phyloP scores from a whole-genome alignment of 768 basidiomycete species.

The Kondoa malvinella region DNA sequence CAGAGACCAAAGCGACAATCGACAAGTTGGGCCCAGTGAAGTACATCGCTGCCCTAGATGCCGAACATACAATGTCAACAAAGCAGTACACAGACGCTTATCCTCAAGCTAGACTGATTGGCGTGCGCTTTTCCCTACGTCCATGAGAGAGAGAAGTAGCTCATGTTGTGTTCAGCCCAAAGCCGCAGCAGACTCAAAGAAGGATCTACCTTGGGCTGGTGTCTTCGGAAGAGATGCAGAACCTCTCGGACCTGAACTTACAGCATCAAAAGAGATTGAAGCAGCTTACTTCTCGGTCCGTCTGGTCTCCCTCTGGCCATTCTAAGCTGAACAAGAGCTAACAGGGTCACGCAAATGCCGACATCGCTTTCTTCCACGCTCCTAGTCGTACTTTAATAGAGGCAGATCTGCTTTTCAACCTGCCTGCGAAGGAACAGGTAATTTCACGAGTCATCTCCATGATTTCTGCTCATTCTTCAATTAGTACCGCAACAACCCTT shows the following conservation, averaged over 20 bases:
- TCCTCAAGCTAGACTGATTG: neutral
- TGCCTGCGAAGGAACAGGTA: slow-evolving; percentile 57
- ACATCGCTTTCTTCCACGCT: slow-evolving; percentile 64
- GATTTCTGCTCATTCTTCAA: slow-evolving; percentile 23
- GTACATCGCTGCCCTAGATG: slow-evolving; percentile 3
- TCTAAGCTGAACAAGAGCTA: neutral
- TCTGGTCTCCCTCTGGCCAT: neutral
- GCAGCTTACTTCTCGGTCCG: neutral
- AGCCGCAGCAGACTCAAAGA: neutral
- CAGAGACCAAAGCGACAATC: neutral
- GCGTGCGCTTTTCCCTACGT: neutral
- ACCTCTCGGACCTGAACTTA: slow-evolving; percentile 2
- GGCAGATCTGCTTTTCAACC: slow-evolving; percentile 69
- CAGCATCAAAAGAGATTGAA: neutral
- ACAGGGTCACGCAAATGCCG: slow-evolving; percentile 26
- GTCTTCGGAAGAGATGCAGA: slow-evolving; percentile 2
- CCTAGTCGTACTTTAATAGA: slow-evolving; percentile 54
- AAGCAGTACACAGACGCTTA: neutral
- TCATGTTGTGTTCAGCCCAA: neutral
- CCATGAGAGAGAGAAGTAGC: neutral
- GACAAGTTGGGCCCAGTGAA: neutral
- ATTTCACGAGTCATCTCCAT: slow-evolving; percentile 20
- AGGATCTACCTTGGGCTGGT: neutral
- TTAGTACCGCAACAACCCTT: slow-evolving; percentile 1
- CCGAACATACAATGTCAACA: neutral